phyloP scores from a whole-genome alignment of 2,329 filamentous ascomycete species.

The Fusarium tupiense region DNA sequence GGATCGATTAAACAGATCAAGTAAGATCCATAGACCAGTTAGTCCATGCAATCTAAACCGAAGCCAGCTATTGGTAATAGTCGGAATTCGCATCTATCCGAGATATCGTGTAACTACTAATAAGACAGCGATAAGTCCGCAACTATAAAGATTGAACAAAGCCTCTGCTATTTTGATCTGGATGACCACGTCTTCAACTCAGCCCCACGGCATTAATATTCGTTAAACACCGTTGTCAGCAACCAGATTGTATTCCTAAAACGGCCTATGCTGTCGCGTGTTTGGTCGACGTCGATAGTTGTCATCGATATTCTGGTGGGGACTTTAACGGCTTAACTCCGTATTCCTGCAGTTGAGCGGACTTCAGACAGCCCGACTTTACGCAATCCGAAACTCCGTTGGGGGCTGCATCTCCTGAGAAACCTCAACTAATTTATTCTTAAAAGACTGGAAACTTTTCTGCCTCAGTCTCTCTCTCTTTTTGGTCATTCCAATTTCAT shows the following conservation, averaged over 20 bases:
- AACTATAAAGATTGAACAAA: conserved; percentile 15
- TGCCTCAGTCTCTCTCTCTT: neutral
- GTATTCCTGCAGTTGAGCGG: neutral
- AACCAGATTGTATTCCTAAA: neutral
- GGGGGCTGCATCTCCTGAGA: conserved; percentile 36
- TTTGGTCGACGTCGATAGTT: conserved; percentile 30
- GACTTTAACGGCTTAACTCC: conserved; percentile 32
- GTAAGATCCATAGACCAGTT: conserved; percentile 8
- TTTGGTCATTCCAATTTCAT: neutral
- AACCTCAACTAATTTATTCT: conserved; percentile 27
- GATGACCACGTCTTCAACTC: neutral
- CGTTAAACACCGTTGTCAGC: neutral
- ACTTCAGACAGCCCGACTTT: conserved; percentile 22
- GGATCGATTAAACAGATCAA: conserved; percentile 1
- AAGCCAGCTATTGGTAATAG: neutral
- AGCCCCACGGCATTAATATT: conserved; percentile 15
- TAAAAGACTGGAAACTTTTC: neutral
- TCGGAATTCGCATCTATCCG: conserved; percentile 23
- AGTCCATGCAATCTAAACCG: neutral
- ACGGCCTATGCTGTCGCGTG: conserved; percentile 2
- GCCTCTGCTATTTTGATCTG: neutral
- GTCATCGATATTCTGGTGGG: conserved; percentile 15
- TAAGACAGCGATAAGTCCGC: conserved; percentile 17
- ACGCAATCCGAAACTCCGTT: conserved; percentile 36
- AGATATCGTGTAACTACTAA: neutral